Evolutionary conservation across 306 rosid species (phyloP).

Genomic region (Echinosophora koreensis): DNA sequence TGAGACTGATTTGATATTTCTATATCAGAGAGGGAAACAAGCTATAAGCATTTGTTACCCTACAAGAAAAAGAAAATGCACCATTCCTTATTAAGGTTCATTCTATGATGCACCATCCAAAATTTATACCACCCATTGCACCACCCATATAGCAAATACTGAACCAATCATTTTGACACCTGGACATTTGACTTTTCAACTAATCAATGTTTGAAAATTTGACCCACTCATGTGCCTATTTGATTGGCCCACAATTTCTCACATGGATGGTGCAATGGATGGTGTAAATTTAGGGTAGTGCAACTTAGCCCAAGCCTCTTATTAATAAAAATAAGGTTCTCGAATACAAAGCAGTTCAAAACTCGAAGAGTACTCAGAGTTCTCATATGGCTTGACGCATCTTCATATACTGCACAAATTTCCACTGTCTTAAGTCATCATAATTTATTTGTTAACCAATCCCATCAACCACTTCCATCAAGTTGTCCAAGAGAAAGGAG

Average conservation of each 20-base stretch:
- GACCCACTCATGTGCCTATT: no score
- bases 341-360: conserved; percentile 19
- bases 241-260: no score
- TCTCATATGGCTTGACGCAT: conserved; percentile 16
- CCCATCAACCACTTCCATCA: conserved; percentile 81
- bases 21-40: not conserved
- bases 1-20: conserved; percentile 1
- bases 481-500: conserved; percentile 86
- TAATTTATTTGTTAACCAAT: conserved; percentile 50
- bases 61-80: not conserved
- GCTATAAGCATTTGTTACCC: not conserved
- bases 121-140: no score
- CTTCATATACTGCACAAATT: conserved; percentile 10
- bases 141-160: no score
- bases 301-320: no score
- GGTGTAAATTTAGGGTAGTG: no score
- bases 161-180: no score
- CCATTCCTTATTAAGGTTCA: conserved; percentile 22
- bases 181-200: no score
- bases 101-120: no score
- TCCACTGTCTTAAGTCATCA: conserved; percentile 4
- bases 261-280: no score
- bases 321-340: conserved; percentile 14
- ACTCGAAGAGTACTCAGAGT: not conserved
- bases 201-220: no score